These are phyloP conservation scores for Lipomyces sp. DNA, from an alignment of 805 yeast genomes.

Conservation along the genomic window DNA sequence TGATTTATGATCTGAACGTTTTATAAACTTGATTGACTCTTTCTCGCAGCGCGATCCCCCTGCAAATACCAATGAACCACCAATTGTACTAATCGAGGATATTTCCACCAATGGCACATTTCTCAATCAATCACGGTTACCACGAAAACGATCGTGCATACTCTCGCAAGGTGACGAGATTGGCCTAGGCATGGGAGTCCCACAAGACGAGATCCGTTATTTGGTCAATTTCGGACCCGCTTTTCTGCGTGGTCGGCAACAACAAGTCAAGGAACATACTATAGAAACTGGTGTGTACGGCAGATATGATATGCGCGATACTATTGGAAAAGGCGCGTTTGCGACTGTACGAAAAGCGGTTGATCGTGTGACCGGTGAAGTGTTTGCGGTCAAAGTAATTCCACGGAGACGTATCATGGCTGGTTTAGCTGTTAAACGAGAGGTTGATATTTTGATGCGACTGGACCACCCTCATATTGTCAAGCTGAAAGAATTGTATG, in stretches of 20 bases:
- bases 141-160: slow-evolving; percentile 77
- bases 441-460: slow-evolving; percentile 75
- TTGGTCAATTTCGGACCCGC: slow-evolving; percentile 52
- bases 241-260: slow-evolving; percentile 26
- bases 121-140: slow-evolving; percentile 73
- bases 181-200: slow-evolving; percentile 84
- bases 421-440: slow-evolving; percentile 81
- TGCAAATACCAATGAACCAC: slow-evolving; percentile 39
- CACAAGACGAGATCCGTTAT: slow-evolving; percentile 63
- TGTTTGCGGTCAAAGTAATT: slow-evolving; percentile 90
- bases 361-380: slow-evolving; percentile 80
- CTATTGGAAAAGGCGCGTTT: slow-evolving; percentile 97
- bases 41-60: slow-evolving; percentile 42
- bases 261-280: background rate
- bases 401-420: slow-evolving; percentile 77
- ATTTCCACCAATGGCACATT: slow-evolving; percentile 93
- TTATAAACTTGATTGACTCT: background rate
- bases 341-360: slow-evolving; percentile 93
- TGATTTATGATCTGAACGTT: slow-evolving; percentile 27
- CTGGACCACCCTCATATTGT: slow-evolving; percentile 78
- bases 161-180: slow-evolving; percentile 92
- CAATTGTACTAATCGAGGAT: slow-evolving; percentile 48
- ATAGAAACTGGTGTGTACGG: slow-evolving; percentile 56
- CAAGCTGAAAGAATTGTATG: slow-evolving; percentile 78
- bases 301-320: slow-evolving; percentile 77